These are phyloP conservation scores for Huntiella abstrusa DNA, from an alignment of 2,329 filamentous ascomycete species.

Conservation along the genomic window DNA sequence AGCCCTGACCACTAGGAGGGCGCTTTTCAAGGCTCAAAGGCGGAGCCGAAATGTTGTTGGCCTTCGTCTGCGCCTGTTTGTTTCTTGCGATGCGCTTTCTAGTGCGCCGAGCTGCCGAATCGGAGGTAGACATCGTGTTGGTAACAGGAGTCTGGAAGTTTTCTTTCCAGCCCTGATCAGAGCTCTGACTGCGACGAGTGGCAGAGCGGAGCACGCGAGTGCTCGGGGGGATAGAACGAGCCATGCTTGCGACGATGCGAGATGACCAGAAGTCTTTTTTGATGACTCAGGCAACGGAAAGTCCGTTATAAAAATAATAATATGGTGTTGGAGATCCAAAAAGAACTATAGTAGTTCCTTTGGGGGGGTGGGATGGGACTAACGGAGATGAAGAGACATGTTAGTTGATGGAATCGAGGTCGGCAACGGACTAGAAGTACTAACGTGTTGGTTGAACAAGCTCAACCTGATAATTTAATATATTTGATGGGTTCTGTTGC, in stretches of 20 bases:
- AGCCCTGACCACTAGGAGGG: background rate
- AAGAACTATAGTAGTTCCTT: no score
- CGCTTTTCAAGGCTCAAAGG: background rate
- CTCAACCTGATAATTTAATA: no score
- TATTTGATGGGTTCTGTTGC: no score
- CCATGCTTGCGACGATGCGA: background rate
- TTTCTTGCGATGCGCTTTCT: background rate
- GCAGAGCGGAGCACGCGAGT: background rate
- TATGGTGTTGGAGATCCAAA: no score
- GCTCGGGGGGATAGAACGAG: background rate
- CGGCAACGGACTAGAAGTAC: no score
- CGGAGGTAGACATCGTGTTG: background rate
- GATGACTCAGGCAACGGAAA: no score
- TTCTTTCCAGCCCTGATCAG: conserved; percentile 8
- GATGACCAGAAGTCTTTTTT: no score
- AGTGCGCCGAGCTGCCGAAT: background rate
- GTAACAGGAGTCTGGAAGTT: conserved; percentile 2
- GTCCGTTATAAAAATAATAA: no score
- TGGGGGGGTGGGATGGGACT: no score
- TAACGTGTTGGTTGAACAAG: no score
- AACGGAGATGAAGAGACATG: no score
- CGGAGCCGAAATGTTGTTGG: background rate
- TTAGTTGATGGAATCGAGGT: no score
- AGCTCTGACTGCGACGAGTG: conserved; percentile 3
- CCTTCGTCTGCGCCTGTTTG: background rate